Evolutionary conservation across 169 alveolate genomes (phyloP).

Genomic region (Plasmodium inui): DNA sequence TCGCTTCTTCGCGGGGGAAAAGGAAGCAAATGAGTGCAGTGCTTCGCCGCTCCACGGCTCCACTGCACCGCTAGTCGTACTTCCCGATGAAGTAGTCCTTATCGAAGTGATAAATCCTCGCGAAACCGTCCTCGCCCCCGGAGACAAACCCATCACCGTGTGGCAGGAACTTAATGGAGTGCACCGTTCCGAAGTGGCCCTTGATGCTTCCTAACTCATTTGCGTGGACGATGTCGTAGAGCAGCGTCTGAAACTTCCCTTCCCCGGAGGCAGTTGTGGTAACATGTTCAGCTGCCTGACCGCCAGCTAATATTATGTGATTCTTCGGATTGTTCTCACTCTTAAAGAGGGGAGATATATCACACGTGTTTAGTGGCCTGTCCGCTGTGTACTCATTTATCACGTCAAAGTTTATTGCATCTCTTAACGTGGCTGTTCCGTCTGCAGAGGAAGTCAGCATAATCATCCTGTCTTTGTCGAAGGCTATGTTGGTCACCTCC

Average conservation of each 20-base stretch:
- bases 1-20: no score
- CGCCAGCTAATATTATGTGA: slow-evolving; percentile 92
- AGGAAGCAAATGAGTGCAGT: no score
- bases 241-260: slow-evolving; percentile 95
- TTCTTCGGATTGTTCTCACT: slow-evolving; percentile 81
- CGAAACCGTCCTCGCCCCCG: slow-evolving; percentile 97
- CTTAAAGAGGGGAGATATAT: slow-evolving; percentile 88
- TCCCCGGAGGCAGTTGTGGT: slow-evolving; percentile 93
- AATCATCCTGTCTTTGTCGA: slow-evolving; percentile 87
- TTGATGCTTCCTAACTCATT: slow-evolving; percentile 93
- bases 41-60: not conserved
- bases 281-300: slow-evolving; percentile 93
- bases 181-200: slow-evolving; percentile 97
- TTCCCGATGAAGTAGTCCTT: slow-evolving; percentile 91
- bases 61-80: slow-evolving; percentile 32
- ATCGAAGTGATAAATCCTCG: slow-evolving; percentile 93
- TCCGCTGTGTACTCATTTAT: slow-evolving; percentile 90
- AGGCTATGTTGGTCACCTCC: slow-evolving; percentile 88
- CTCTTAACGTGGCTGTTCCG: slow-evolving; percentile 92
- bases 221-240: slow-evolving; percentile 92
- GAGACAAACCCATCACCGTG: slow-evolving; percentile 94
- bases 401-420: slow-evolving; percentile 84
- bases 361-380: slow-evolving; percentile 91
- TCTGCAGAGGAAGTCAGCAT: slow-evolving; percentile 91
- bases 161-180: slow-evolving; percentile 92